Percentiles rank a stretch among this genome's conserved stretches.
Evolutionary conservation across 495 filamentous ascomycete genomes (phyloP).

Genomic region (Niebla homalea): DNA sequence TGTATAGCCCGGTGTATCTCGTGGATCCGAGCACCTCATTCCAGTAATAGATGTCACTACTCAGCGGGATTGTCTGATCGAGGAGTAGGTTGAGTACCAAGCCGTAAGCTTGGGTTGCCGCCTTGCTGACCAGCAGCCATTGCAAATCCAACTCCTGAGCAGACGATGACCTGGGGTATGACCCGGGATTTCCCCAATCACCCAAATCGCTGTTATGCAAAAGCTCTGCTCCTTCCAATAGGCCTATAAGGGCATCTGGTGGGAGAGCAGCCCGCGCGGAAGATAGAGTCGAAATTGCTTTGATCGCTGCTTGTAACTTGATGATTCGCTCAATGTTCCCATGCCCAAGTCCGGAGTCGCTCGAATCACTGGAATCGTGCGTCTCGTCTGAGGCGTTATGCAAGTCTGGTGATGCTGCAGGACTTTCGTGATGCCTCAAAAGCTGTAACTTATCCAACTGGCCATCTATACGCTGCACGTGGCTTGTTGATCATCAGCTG

Average conservation of each 20-base stretch:
- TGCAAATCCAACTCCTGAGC: conserved; percentile 60
- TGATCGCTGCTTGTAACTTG: conserved; percentile 48
- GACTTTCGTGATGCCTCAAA: conserved; percentile 6
- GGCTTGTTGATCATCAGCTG: conserved; percentile 35
- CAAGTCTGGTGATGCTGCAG: conserved; percentile 13
- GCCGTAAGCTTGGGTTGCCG: conserved; percentile 72
- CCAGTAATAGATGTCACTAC: conserved; percentile 87
- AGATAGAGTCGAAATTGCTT: conserved; percentile 52
- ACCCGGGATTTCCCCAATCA: conserved; percentile 7
- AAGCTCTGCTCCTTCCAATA: conserved; percentile 47
- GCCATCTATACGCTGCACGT: conserved; percentile 62
- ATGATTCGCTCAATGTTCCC: conserved; percentile 12
- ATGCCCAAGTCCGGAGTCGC: background rate
- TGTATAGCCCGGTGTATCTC: conserved; percentile 58
- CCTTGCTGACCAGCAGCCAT: conserved; percentile 81
- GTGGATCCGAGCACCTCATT: conserved; percentile 65
- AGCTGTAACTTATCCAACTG: conserved; percentile 68
- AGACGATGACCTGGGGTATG: conserved; percentile 9
- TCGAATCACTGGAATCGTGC: background rate
- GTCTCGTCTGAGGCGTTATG: conserved; percentile 10
- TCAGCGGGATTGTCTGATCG: conserved; percentile 65
- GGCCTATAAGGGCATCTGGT: conserved; percentile 35
- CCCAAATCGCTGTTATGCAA: conserved; percentile 15
- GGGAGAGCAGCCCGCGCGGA: conserved; percentile 40
- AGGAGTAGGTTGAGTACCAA: conserved; percentile 57